These are phyloP conservation scores for Diaporthe vaccinii DNA, from an alignment of 2,329 filamentous ascomycete genomes.

Conservation along the genomic window DNA sequence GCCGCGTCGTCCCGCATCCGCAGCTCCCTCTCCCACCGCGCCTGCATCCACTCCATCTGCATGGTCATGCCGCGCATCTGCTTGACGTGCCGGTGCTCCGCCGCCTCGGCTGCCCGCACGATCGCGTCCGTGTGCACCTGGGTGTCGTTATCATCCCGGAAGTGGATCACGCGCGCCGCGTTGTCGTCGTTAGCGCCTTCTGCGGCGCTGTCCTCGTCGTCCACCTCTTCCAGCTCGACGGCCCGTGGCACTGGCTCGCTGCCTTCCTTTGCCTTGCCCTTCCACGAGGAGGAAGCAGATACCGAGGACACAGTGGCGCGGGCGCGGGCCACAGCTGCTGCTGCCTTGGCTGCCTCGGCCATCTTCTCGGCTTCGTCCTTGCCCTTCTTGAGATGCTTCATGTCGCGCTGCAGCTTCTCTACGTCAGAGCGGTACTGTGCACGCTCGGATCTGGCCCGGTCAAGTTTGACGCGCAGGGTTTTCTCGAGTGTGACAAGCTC, in stretches of 20 bases:
- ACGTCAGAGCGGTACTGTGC: slow-evolving; percentile 67
- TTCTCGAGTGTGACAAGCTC: slow-evolving; percentile 68
- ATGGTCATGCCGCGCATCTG: slow-evolving; percentile 86
- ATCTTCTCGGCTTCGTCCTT: slow-evolving; percentile 53
- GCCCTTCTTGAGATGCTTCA: slow-evolving; percentile 59
- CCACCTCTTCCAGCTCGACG: slow-evolving; percentile 46
- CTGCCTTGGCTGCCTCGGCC: slow-evolving; percentile 45
- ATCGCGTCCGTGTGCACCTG: slow-evolving; percentile 70
- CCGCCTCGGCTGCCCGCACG: slow-evolving; percentile 69
- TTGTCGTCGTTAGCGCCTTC: slow-evolving; percentile 35
- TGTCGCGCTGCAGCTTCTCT: slow-evolving; percentile 67
- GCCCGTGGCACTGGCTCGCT: slow-evolving; percentile 35
- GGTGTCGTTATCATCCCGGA: slow-evolving; percentile 50
- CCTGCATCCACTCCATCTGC: slow-evolving; percentile 92
- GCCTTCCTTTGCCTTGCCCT: slow-evolving; percentile 38
- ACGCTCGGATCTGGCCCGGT: slow-evolving; percentile 76
- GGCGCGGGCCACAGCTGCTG: slow-evolving; percentile 40
- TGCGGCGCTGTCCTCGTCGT: slow-evolving; percentile 34
- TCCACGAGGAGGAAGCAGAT: slow-evolving; percentile 11
- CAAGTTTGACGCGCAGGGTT: slow-evolving; percentile 75
- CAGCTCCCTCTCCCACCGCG: slow-evolving; percentile 83
- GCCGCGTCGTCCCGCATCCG: slow-evolving; percentile 84
- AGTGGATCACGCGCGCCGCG: slow-evolving; percentile 41
- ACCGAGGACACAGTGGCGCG: slow-evolving; percentile 38
- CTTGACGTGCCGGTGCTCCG: slow-evolving; percentile 78